A percentile compares a stretch with the other conserved stretches of the same genome.
phyloP scores from a whole-genome alignment of 768 basidiomycete species.

The Gloeostereum incarnatum region DNA sequence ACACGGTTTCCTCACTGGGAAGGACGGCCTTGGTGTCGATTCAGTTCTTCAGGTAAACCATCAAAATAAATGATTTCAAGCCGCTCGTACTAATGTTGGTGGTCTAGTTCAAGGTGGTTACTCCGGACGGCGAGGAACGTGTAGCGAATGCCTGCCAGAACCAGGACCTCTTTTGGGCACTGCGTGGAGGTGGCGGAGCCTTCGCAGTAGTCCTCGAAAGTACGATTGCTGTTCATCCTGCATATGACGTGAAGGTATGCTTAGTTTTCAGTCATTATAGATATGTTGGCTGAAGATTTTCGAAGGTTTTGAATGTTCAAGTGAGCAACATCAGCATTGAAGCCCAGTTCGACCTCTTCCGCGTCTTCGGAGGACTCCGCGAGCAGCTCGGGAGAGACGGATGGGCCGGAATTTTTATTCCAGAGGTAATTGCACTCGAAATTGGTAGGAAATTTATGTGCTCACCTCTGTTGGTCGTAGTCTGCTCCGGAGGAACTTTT shows the following conservation, averaged over 20 bases:
- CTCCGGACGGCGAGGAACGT: slow-evolving; percentile 26
- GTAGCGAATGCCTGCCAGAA: slow-evolving; percentile 27
- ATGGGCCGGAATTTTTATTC: background rate
- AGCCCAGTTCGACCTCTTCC: background rate
- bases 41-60: background rate
- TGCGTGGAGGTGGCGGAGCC: slow-evolving; percentile 30
- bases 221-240: background rate
- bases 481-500: background rate
- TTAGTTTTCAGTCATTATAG: no score
- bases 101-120: slow-evolving; percentile 27
- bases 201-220: slow-evolving; percentile 20
- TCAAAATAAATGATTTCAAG: no score
- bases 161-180: slow-evolving; percentile 33
- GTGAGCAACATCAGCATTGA: background rate
- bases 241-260: background rate
- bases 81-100: no score
- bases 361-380: background rate
- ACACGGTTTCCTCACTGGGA: slow-evolving; percentile 17
- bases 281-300: no score
- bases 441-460: background rate
- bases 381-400: background rate
- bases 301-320: background rate
- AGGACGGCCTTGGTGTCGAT: slow-evolving; percentile 18
- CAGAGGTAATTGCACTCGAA: background rate
- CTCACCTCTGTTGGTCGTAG: background rate